Conservation (phyloP, 139 green algal species). For the Tetradesmus obliquus region DNA sequence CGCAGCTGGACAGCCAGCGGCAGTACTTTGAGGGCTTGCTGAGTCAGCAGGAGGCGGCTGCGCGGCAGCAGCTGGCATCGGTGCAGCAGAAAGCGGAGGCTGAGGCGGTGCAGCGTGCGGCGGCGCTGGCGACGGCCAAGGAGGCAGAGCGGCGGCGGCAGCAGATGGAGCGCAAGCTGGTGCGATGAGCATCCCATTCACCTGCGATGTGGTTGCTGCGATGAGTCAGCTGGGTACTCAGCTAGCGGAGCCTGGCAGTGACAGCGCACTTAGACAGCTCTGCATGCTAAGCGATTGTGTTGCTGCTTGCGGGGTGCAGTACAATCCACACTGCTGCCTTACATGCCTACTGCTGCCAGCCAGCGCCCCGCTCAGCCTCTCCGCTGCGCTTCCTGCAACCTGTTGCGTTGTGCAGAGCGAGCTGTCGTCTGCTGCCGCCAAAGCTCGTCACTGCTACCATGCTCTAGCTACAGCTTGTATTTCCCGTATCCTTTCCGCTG, state of each 20-base stretch:
- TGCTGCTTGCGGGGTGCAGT: too few species aligned
- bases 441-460: background rate
- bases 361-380: too few species aligned
- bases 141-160: constrained; percentile 56
- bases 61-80: constrained; percentile 41
- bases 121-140: background rate
- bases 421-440: too few species aligned
- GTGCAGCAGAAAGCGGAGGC: constrained; percentile 47
- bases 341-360: too few species aligned
- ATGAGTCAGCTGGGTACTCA: background rate
- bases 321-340: too few species aligned
- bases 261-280: too few species aligned
- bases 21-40: constrained; percentile 84
- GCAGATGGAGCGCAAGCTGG: constrained; percentile 70
- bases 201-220: too few species aligned
- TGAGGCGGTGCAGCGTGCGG: constrained; percentile 4
- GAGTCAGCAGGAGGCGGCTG: constrained; percentile 46
- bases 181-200: constrained; percentile 15
- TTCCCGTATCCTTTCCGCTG: background rate
- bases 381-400: too few species aligned
- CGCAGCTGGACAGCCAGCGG: constrained; percentile 92
- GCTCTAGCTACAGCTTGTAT: background rate
- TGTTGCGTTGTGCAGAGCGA: too few species aligned
- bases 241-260: too few species aligned
- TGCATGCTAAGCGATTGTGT: too few species aligned